Conservation (phyloP, 2,329 filamentous ascomycete species). For the Fusarium nygamai region DNA sequence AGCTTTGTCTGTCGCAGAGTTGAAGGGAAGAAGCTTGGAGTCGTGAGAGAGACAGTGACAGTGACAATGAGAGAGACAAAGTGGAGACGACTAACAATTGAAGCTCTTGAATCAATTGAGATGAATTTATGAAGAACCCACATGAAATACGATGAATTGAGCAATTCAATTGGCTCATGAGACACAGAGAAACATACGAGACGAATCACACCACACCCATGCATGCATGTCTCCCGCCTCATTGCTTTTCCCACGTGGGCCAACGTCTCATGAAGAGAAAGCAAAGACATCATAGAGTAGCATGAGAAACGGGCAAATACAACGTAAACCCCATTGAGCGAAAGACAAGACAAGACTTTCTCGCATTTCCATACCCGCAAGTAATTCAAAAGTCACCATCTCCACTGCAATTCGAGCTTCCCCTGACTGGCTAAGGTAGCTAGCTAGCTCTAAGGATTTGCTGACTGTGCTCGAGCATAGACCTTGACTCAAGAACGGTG, state of each 20-base stretch:
- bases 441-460: neutral
- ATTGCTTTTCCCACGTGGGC: conserved; percentile 21
- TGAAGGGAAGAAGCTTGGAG: conserved; percentile 14
- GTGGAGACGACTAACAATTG: conserved; percentile 9
- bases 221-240: neutral
- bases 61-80: neutral
- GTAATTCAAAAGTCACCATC: conserved; percentile 5
- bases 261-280: conserved; percentile 12
- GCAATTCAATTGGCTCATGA: neutral
- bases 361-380: conserved; percentile 5
- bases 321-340: neutral
- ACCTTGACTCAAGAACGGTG: conserved; percentile 20
- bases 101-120: neutral
- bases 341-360: neutral
- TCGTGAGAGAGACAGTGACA: neutral
- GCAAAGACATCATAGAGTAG: conserved; percentile 16
- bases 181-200: neutral
- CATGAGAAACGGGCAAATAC: neutral
- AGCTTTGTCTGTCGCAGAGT: conserved; percentile 2
- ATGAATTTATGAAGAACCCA: neutral
- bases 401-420: conserved; percentile 16
- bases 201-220: neutral
- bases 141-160: conserved; percentile 9
- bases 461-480: conserved; percentile 2
- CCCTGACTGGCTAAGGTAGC: neutral